These are phyloP conservation scores for Xanthoconium purpureum DNA, from an alignment of 768 basidiomycete species.

Conservation along the genomic window DNA sequence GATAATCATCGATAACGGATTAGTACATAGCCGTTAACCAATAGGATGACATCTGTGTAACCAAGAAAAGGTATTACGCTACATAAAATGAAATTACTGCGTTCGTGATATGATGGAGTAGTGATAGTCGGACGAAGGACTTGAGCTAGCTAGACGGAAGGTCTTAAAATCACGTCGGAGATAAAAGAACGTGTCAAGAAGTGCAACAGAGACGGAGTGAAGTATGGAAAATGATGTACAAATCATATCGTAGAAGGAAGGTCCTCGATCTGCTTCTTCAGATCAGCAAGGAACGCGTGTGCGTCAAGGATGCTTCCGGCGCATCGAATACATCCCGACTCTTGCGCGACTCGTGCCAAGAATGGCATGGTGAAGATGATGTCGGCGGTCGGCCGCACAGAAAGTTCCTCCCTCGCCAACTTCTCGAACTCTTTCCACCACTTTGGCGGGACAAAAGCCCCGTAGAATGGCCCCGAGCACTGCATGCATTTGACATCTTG, in stretches of 20 bases:
- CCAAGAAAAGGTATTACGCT: too few relatives aligned
- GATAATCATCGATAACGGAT: neutral
- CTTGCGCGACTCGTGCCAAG: slow-evolving; percentile 48
- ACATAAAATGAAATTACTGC: neutral
- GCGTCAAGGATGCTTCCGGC: slow-evolving; percentile 64
- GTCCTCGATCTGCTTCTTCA: slow-evolving; percentile 59
- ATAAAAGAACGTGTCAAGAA: neutral
- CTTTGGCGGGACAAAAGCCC: slow-evolving; percentile 50
- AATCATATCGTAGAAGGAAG: slow-evolving; percentile 43
- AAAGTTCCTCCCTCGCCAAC: slow-evolving; percentile 56
- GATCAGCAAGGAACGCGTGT: slow-evolving; percentile 48
- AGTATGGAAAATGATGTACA: neutral
- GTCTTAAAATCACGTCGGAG: neutral
- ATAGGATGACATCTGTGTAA: too few relatives aligned
- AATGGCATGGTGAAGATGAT: slow-evolving; percentile 61
- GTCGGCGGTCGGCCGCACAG: slow-evolving; percentile 51
- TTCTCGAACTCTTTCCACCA: slow-evolving; percentile 69
- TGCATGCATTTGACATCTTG: slow-evolving; percentile 62
- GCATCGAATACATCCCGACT: slow-evolving; percentile 59
- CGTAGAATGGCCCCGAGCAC: slow-evolving; percentile 53
- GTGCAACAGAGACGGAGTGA: neutral
- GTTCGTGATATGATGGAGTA: neutral
- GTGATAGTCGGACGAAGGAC: too few relatives aligned
- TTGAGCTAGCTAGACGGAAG: neutral
- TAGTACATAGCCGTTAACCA: neutral